Evolutionary conservation across 2,329 filamentous ascomycete species (phyloP).

Genomic region (Aciculosporium take): DNA sequence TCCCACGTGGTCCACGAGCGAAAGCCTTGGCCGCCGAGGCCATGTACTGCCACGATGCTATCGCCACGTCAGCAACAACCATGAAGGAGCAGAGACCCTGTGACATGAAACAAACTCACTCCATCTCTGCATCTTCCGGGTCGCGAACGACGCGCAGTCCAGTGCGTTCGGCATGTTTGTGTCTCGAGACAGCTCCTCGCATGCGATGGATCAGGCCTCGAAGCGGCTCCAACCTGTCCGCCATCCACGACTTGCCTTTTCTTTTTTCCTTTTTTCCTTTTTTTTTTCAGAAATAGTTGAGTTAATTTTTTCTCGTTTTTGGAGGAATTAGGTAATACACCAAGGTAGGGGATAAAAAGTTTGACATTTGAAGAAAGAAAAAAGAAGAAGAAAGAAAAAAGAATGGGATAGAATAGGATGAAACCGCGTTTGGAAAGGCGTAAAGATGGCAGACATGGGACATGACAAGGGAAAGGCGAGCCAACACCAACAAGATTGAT

Average conservation of each 20-base stretch:
- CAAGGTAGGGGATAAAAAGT: no score
- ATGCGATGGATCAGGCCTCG: slow-evolving; percentile 12
- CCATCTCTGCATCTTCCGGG: slow-evolving; percentile 12
- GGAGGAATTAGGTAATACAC: no score
- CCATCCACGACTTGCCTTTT: slow-evolving; percentile 6
- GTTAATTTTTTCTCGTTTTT: no score
- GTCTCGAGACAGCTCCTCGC: slow-evolving; percentile 11
- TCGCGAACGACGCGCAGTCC: slow-evolving; percentile 12
- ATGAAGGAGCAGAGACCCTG: neutral
- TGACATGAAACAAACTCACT: slow-evolving; percentile 8
- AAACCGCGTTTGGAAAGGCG: no score
- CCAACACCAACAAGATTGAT: no score
- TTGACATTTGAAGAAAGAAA: no score
- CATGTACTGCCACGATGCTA: slow-evolving; percentile 16
- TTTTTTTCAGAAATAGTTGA: neutral
- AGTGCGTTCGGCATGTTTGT: slow-evolving; percentile 7
- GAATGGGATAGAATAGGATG: no score
- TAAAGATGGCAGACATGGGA: no score
- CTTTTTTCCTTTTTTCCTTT: neutral
- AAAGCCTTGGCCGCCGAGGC: slow-evolving; percentile 14
- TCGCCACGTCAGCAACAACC: neutral
- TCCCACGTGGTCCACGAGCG: slow-evolving; percentile 13
- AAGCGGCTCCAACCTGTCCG: slow-evolving; percentile 11
- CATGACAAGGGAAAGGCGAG: no score
- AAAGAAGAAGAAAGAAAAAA: no score